Percentiles rank a stretch among this genome's conserved stretches.
phyloP scores from a whole-genome alignment of 108 stramenopile genomes.

The Asterionellopsis glacialis region DNA sequence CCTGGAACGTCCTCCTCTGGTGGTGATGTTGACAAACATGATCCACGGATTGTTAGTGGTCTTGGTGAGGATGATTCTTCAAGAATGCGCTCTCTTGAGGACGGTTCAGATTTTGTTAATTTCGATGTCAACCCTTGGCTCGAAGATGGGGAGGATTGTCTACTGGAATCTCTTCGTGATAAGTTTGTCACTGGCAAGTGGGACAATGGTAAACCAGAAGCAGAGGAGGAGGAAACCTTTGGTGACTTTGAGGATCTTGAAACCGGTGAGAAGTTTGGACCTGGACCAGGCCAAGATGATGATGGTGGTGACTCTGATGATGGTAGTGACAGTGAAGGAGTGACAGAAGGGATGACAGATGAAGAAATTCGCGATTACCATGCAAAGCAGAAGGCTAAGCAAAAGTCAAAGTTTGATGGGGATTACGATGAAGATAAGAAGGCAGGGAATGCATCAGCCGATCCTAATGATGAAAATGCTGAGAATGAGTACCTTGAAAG shows the following conservation, averaged over 20 bases:
- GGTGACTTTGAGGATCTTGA: slow-evolving; percentile 96
- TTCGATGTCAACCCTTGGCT: slow-evolving; percentile 64
- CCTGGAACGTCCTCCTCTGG: not conserved
- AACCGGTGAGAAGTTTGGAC: slow-evolving; percentile 78
- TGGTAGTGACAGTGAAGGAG: slow-evolving; percentile 12
- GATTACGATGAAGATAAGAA: slow-evolving; percentile 86
- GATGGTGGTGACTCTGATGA: slow-evolving; percentile 46
- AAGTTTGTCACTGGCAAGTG: slow-evolving; percentile 97
- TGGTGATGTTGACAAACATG: not conserved
- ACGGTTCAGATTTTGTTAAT: slow-evolving; percentile 14
- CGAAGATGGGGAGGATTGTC: slow-evolving; percentile 69
- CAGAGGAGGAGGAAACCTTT: slow-evolving; percentile 52
- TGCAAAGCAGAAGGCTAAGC: slow-evolving; percentile 68
- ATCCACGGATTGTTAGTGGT: slow-evolving; percentile 16
- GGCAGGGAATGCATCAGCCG: slow-evolving; percentile 30
- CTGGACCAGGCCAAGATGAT: slow-evolving; percentile 34
- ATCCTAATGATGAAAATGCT: slow-evolving; percentile 61
- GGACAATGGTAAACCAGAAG: slow-evolving; percentile 39
- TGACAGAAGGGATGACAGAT: slow-evolving; percentile 73
- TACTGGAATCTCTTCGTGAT: slow-evolving; percentile 76
- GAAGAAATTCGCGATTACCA: slow-evolving; percentile 80
- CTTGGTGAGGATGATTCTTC: slow-evolving; percentile 74
- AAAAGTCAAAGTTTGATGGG: slow-evolving; percentile 79
- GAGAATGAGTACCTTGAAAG: slow-evolving; percentile 77
- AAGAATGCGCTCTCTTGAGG: slow-evolving; percentile 11